A percentile compares a stretch with the other conserved stretches of the same genome.
These are phyloP conservation scores for Triangularia verruculosa DNA, from an alignment of 2,329 filamentous ascomycete species.

Conservation along the genomic window DNA sequence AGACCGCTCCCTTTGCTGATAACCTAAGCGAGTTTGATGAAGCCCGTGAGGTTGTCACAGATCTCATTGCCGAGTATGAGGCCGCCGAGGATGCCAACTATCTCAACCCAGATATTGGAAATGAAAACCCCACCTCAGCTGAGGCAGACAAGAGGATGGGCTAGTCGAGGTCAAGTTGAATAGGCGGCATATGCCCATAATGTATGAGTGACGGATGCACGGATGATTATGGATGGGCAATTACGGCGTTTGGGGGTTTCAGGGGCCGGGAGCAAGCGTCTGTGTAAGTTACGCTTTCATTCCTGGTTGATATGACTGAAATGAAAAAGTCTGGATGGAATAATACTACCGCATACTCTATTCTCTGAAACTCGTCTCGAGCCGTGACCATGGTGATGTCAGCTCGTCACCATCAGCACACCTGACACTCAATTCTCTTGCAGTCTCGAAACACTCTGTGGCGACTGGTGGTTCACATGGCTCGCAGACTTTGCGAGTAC, in stretches of 20 bases:
- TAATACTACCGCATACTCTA: background rate
- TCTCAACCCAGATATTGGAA: conserved; percentile 67
- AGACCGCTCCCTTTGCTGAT: conserved; percentile 88
- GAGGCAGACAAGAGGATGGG: conserved; percentile 51
- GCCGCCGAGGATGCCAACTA: conserved; percentile 91
- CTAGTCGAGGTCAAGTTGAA: background rate
- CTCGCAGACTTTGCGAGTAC: background rate
- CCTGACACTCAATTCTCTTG: background rate
- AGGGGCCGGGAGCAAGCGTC: background rate
- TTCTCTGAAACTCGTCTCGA: background rate
- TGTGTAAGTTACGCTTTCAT: background rate
- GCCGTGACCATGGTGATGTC: background rate
- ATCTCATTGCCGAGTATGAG: conserved; percentile 92
- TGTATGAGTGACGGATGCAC: background rate
- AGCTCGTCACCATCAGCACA: background rate
- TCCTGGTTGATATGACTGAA: background rate
- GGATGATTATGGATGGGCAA: background rate
- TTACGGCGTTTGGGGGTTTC: background rate
- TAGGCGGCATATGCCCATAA: background rate
- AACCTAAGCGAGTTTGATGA: conserved; percentile 94
- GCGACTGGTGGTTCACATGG: background rate
- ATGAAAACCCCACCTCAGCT: conserved; percentile 47
- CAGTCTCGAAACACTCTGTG: background rate
- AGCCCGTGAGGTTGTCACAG: conserved; percentile 83
- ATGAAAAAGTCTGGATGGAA: background rate